Evolutionary conservation across 2,329 filamentous ascomycete genomes (phyloP), one percentile per base, ranked within the genome.

Genomic region (Capronia coronata): DNA sequence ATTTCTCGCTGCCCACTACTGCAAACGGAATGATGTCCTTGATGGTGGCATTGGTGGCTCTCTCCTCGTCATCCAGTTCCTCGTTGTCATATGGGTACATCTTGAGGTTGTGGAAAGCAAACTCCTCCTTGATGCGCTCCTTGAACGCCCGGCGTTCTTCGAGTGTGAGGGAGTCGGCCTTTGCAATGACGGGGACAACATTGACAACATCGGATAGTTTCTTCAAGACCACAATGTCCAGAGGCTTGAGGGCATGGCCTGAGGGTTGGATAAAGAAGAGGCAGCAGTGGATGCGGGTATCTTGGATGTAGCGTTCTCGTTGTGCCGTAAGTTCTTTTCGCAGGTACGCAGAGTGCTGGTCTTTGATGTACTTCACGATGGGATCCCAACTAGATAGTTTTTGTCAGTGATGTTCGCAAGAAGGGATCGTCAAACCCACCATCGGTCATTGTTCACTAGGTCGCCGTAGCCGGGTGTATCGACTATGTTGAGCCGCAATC

Each of bases 21-120:
- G 93, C 93, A 68, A 98, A 98, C 61, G 93, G 93, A 59, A 98
- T 88, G 63, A 96, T 86, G 68, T 84, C 84, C 89, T 97, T 97
- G 75, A 98, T 98, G 68, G 94, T 87, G 52, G 82, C 83, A 75
- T 97, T 97, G 73, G 94, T 77, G 55, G 84, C 83, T 63, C 88
- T 85, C 76, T 98, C 93, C 77, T 98, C 93, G 59, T 93, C 86
- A 67, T 98, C 93, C 63, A 97, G 85, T 78, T 98, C 93, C 64
- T 98, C 93, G 68, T 96, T 97, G 71, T 98, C 93, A 71, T 98
- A 98, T 54, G 93, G 93, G 78, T 94, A 98, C 93, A 98, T 98
- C 79, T 95, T 91, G 66, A 98, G 82, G 79, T 97, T 97, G 82
- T 98, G 93, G 85, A 98, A 98, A 51, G 87, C 77, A 70, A 98